Evolutionary conservation across 1,139 yeast species (phyloP), one percentile per base, ranked within the genome.

Genomic region (Zhuliangozyma parablackwelliae): DNA sequence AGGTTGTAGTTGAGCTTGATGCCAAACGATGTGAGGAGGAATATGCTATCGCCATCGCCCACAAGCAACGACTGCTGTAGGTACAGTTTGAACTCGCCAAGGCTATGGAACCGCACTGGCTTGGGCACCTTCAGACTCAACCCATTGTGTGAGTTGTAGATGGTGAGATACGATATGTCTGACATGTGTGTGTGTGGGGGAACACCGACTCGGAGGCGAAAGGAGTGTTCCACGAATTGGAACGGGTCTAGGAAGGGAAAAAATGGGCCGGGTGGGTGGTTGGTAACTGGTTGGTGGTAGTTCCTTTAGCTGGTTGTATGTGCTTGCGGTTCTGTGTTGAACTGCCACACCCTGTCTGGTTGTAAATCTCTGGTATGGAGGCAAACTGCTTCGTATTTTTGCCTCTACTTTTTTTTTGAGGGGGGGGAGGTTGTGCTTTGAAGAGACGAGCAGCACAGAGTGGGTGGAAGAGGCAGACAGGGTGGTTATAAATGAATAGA

Each of bases 11-110:
- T 79, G 46, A 82, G 62, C 48, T 75, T 78, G 33, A 75, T 69
- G 0, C 89, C 92, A 57, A 74, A 81, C 2, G 86, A 77, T 1
- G 85, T 72, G 31, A 83, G 57, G n/a, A 83, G 58, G 46, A 82
- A 77, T 31, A 80, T 54, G 46, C 78, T 73, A 21, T 69, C 74
- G 10, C 30, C 21, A 6, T 34, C 28, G 24, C 24, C 24, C 47
- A 78, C 48, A 10, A 48, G 35, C 52, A 37, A 69, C 37, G 45
- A 70, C 60, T 56, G 71, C 47, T 40, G 44, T 31, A 52, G 50
- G 42, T 35, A 75, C 23, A 54, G 61, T 47, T 72, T 76, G 39
- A 80, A 62, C 25, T 73, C 69, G 20, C 64, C 65, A 34, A 78
- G 45, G 5, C 57, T 54, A 36, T 65, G 72, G 47, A 62, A 69